phyloP scores from a whole-genome alignment of 1,139 yeast genomes.

The Taphrina wiesneri region DNA sequence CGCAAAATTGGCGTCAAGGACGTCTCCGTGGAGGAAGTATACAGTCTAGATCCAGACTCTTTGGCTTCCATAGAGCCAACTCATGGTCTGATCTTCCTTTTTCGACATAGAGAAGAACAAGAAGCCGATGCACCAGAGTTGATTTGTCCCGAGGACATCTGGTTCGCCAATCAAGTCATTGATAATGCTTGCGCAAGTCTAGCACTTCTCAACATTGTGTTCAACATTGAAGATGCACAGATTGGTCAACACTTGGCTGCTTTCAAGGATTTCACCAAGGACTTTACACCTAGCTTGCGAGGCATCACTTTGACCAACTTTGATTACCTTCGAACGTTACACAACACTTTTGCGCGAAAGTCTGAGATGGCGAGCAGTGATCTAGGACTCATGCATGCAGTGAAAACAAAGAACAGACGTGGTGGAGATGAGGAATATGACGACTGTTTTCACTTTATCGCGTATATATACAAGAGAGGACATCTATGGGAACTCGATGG shows the following conservation, averaged over 20 bases:
- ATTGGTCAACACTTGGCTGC: conserved; percentile 56
- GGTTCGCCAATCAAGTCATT: conserved; percentile 61
- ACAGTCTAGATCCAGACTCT: conserved; percentile 56
- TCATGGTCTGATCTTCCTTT: conserved; percentile 65
- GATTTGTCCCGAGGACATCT: conserved; percentile 47
- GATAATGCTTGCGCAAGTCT: conserved; percentile 79
- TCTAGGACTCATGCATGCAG: conserved; percentile 10
- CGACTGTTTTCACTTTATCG: conserved; percentile 62
- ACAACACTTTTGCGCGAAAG: conserved; percentile 62
- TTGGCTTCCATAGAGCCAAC: conserved; percentile 51
- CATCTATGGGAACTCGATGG: conserved; percentile 67
- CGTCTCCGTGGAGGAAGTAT: conserved; percentile 66
- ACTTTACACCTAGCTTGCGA: conserved; percentile 41
- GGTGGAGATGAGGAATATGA: conserved; percentile 46
- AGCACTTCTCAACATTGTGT: conserved; percentile 62
- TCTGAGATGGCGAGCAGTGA: conserved; percentile 21
- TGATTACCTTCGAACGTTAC: conserved; percentile 59
- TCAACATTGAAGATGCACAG: conserved; percentile 52
- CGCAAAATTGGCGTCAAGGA: conserved; percentile 58
- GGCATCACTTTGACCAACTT: conserved; percentile 69
- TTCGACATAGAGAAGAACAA: conserved; percentile 54
- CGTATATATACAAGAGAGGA: conserved; percentile 54
- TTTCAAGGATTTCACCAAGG: conserved; percentile 54
- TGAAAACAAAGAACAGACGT: conserved; percentile 45
- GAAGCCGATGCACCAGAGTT: conserved; percentile 49